Base-by-base conservation (phyloP, 306 rosid species). In the Vigna hirtella region DNA sequence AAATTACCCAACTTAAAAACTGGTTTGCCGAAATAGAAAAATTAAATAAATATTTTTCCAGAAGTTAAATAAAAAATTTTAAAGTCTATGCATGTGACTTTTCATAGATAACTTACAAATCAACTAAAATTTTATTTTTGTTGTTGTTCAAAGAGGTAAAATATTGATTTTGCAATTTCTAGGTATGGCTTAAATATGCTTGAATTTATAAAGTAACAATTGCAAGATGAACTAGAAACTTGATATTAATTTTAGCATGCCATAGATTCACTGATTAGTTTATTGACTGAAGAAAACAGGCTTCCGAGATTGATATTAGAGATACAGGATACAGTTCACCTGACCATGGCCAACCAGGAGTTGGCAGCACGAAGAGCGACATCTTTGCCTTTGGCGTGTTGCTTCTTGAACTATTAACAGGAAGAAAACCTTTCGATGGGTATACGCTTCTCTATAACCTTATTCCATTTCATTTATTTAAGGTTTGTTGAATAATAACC, bases 331-430 rank as follows among this genome's bases (percentile, higher is more conserved):
- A 93, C 85, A 63, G 72, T 83, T 90, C 97, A 68, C 99, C 95
- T 34, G 94, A 93, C 20, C 88, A 93, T 75, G 91, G 85, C 72
- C 84, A 85, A 62, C 86, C 83, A 10, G 96, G 87, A 86, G 78
- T 43, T 69, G 84, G 88, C 80, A 84, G 77, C 84, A 85, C 83
- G 14, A 91, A 88, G 84, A 86, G 87, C 58, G 99, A 95, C 65
- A 78, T 84, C 58, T 93, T 84, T 86, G 85, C 99, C 82, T 95
- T 87, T 40, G 98, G 98, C 14, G 99, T 91, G 86, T 70, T 95
- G 86, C 96, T 95, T 79, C 86, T 95, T 87, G 97, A 95, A 87
- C 79, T 93, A 51, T 72, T 93, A 67, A 91, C 98, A 3, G 94
- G 96, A 86, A 91, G 93, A 86, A 93, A 85, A 72, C 94, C 99